Evolutionary conservation across 129 eudicot species (phyloP).

Genomic region (Centaurea solstitialis): DNA sequence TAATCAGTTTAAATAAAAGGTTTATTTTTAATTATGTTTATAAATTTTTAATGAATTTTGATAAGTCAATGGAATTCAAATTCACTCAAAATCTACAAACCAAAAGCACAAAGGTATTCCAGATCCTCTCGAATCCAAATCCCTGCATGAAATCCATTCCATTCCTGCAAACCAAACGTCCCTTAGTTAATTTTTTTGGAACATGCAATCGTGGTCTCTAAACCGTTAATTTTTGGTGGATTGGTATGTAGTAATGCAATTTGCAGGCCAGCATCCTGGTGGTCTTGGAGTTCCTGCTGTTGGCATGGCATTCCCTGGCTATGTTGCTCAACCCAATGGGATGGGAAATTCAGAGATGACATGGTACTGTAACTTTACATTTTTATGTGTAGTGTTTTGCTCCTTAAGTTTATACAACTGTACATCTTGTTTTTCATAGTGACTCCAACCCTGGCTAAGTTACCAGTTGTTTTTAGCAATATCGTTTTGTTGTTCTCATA

Average conservation of each 20-base stretch:
- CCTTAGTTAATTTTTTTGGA: background rate
- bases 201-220: background rate
- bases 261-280: constrained; percentile 98
- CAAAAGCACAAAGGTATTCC: no score
- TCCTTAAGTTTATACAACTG: background rate
- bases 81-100: no score
- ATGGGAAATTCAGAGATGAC: constrained; percentile 98
- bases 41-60: no score
- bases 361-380: constrained; percentile 50
- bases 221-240: constrained; percentile 8
- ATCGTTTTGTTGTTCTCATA: background rate
- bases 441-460: background rate
- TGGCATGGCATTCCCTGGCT: constrained; percentile 99
- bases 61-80: no score
- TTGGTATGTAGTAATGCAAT: constrained; percentile 75
- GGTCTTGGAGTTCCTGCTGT: constrained; percentile 99
- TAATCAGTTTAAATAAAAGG: no score
- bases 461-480: background rate
- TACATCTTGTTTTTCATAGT: background rate
- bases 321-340: constrained; percentile 91
- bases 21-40: no score
- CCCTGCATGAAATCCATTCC: no score
- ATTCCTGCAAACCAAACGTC: no score
- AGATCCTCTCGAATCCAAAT: no score
- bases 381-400: background rate